Evolutionary conservation across 2,329 filamentous ascomycete species (phyloP).

Genomic region (Stachybotrys chlorohalonatus): DNA sequence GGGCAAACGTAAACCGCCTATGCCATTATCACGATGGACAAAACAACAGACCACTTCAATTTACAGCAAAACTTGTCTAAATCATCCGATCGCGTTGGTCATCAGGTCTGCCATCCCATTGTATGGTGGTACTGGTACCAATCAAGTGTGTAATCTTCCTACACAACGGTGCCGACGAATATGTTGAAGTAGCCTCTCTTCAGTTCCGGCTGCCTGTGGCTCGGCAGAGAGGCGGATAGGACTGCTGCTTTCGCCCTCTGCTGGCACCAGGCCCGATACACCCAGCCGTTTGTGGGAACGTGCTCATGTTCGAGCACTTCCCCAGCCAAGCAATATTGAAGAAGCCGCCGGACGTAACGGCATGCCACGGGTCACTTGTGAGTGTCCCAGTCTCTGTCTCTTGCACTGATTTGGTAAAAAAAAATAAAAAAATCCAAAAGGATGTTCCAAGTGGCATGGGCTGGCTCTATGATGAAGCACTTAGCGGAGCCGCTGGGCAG

Average conservation of each 20-base stretch:
- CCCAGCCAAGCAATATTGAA: background rate
- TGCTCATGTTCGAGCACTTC: background rate
- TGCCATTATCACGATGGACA: background rate
- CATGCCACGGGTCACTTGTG: background rate
- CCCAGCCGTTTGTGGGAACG: background rate
- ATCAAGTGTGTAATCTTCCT: background rate
- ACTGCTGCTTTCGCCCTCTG: background rate
- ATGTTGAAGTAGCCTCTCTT: background rate
- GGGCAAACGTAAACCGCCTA: background rate
- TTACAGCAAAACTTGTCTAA: background rate
- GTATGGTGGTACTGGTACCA: background rate
- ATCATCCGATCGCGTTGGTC: background rate
- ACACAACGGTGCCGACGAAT: background rate
- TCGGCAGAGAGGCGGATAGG: background rate
- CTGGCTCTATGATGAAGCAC: background rate
- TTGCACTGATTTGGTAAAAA: background rate
- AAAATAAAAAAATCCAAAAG: too few relatives aligned
- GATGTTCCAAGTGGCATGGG: background rate
- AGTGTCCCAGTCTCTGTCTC: background rate
- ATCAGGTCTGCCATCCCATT: background rate
- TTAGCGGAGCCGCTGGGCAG: background rate
- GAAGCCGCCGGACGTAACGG: background rate
- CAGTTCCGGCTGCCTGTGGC: background rate
- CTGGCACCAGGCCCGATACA: background rate
- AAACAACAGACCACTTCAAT: background rate